Evolutionary conservation across 2,329 filamentous ascomycete genomes (phyloP), one percentile per base, ranked within the genome.

Genomic region (Pseudogymnoascus sp.): DNA sequence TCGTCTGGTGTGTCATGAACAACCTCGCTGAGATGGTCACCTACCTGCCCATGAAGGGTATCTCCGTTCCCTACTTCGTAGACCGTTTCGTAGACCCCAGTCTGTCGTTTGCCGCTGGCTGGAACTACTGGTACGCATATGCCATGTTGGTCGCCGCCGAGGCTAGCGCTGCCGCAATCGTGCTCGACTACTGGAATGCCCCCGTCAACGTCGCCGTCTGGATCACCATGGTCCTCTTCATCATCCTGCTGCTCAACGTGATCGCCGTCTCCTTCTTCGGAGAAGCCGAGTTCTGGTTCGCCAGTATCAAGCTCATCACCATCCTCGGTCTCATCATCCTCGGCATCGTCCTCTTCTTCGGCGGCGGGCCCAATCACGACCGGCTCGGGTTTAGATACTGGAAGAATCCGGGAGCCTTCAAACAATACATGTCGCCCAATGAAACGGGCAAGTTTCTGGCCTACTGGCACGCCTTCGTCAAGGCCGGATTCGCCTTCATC

Each of bases 251-350:
- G 9, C 77, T 85, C 67, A 86, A 86, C 71, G 81, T 84, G 65
- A 77, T 84, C 62, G 81, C 82, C 61, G 81, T 86, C 16, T 75
- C 77, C 61, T 77, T 83, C 66, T 87, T 84, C 68, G 84, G 84
- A 43, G 84, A 87, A 72, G 79, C 82, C 53, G 84, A 87, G 70
- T 86, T 87, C 69, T 82, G 82, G 77, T 85, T 86, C 66, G 81
- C 83, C 43, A 81, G 79, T 60, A 78, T 86, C 74, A 87, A 87
- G 74, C 77, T 87, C 43, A 77, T 85, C 65, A 82, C 81, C 64
- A 84, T 87, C 66, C 70, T 83, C 16, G 83, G 82, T 16, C 77
- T 86, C 61, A 80, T 86, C 70, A 80, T 85, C 60, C 72, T 84
- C 3, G 79, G 80, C 65, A 70, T 85, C 62, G 79, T 85, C 69